Evolutionary conservation across 169 alveolate genomes (phyloP).

Genomic region (Pseudocohnilembus persalinus): DNA sequence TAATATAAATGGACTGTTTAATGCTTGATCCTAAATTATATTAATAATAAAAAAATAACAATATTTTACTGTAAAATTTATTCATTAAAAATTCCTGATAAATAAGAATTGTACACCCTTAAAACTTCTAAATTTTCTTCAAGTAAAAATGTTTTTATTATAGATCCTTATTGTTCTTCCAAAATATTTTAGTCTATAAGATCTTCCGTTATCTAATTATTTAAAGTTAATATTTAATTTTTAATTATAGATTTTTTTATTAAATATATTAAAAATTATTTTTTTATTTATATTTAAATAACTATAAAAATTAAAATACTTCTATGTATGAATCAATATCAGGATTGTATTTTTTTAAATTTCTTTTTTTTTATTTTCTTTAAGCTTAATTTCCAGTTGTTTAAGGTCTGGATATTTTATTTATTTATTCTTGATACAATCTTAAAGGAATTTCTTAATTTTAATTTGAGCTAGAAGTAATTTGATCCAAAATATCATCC

Average conservation of each 20-base stretch:
- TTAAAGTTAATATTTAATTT: not conserved
- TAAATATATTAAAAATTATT: too few species aligned
- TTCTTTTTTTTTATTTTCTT: not conserved
- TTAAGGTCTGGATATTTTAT: not conserved
- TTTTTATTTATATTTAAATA: too few species aligned
- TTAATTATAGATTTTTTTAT: too few species aligned
- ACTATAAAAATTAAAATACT: not conserved
- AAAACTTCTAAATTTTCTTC: not conserved
- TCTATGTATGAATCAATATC: not conserved
- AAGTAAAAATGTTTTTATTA: not conserved
- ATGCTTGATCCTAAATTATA: too few species aligned
- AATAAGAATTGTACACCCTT: not conserved
- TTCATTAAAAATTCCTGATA: not conserved
- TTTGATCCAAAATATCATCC: too few species aligned
- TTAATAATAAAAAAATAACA: too few species aligned
- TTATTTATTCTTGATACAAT: too few species aligned
- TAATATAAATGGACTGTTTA: too few species aligned
- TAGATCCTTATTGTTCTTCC: not conserved
- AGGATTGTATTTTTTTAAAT: not conserved
- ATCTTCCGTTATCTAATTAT: not conserved
- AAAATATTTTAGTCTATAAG: not conserved
- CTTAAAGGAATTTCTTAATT: too few species aligned
- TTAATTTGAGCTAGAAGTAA: too few species aligned
- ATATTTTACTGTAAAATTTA: not conserved
- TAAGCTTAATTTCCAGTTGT: not conserved